Evolutionary conservation across 2,329 filamentous ascomycete species (phyloP).

Genomic region (Cladorrhinum sp.): DNA sequence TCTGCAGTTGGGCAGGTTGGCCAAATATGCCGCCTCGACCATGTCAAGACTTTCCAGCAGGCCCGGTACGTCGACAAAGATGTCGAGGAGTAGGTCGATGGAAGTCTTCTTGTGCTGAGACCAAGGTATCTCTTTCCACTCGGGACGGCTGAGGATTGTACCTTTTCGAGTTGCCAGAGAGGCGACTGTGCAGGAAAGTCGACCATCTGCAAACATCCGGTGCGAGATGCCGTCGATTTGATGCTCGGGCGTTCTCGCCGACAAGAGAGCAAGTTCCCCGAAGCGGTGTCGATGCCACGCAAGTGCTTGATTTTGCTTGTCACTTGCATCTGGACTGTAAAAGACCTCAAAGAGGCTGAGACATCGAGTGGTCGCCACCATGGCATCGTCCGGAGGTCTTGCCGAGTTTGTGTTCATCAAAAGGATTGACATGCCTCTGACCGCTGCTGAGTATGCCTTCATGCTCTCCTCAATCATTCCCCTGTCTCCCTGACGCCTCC

Average conservation of each 20-base stretch:
- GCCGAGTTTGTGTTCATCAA: not conserved
- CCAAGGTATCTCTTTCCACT: not conserved
- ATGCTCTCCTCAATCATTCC: not conserved
- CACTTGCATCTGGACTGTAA: not conserved
- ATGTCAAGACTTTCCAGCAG: not conserved
- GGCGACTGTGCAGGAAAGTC: slow-evolving; percentile 2
- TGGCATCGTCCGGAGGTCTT: not conserved
- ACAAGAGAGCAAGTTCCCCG: slow-evolving; percentile 2
- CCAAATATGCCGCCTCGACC: not conserved
- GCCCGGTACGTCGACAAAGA: slow-evolving; percentile 1
- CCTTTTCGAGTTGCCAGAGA: not conserved
- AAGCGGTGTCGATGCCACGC: slow-evolving; percentile 4
- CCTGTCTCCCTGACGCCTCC: not conserved
- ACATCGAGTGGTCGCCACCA: not conserved
- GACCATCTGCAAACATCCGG: slow-evolving; percentile 1
- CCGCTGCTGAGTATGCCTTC: slow-evolving; percentile 1
- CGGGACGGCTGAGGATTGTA: not conserved
- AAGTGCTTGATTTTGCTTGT: not conserved
- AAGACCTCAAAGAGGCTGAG: slow-evolving; percentile 2
- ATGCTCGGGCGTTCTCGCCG: not conserved
- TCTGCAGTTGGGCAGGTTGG: not conserved
- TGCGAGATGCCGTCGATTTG: slow-evolving; percentile 2
- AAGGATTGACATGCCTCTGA: not conserved
- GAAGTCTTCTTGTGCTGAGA: not conserved
- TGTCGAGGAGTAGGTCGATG: not conserved